phyloP scores from a whole-genome alignment of 2,329 filamentous ascomycete genomes.

The Colletotrichum neosansevieriae region DNA sequence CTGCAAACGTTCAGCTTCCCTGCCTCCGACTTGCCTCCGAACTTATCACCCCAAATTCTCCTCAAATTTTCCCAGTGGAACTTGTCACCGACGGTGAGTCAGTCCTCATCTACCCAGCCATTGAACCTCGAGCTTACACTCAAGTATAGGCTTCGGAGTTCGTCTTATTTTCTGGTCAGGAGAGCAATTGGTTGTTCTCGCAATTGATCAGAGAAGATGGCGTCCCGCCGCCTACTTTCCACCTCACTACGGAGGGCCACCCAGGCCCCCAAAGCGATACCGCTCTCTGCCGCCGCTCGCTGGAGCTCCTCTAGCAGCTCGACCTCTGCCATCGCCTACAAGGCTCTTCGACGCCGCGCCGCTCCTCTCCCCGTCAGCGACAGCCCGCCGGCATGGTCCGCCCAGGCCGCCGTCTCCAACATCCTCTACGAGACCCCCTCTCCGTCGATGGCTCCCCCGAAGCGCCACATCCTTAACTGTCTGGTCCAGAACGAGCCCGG shows the following conservation, averaged over 20 bases:
- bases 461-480: conserved; percentile 97
- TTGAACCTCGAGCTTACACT: conserved; percentile 30
- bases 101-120: conserved; percentile 28
- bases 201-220: conserved; percentile 51
- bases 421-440: conserved; percentile 98
- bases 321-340: conserved; percentile 96
- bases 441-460: conserved; percentile 84
- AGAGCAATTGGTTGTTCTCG: conserved; percentile 39
- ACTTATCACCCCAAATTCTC: conserved; percentile 36
- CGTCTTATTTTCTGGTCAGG: conserved; percentile 38
- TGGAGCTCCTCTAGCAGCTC: conserved; percentile 71
- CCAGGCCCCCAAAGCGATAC: conserved; percentile 43
- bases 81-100: conserved; percentile 38
- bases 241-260: conserved; percentile 54
- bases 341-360: conserved; percentile 92
- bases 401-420: conserved; percentile 94
- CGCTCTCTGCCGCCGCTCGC: conserved; percentile 41
- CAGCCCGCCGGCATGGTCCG: conserved; percentile 83
- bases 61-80: conserved; percentile 41
- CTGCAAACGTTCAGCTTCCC: conserved; percentile 32
- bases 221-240: conserved; percentile 58
- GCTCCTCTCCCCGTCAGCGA: conserved; percentile 85
- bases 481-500: conserved; percentile 99
- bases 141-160: conserved; percentile 27
- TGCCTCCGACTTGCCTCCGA: conserved; percentile 40